Evolutionary conservation across 2,329 filamentous ascomycete genomes (phyloP).

Genomic region (Cryphonectria carpinicola): DNA sequence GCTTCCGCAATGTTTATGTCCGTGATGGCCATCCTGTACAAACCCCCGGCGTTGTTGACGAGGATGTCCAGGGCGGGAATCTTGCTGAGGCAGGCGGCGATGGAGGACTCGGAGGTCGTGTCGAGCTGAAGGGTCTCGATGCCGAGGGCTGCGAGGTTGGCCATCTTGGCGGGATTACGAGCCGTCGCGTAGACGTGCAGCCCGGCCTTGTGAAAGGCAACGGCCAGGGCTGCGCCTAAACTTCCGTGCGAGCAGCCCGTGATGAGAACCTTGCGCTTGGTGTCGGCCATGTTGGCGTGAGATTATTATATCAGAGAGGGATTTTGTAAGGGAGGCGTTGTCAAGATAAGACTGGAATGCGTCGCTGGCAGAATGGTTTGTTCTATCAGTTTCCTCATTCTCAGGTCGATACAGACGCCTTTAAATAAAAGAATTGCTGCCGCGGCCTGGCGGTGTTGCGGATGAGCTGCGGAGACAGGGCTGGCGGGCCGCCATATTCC

Average conservation of each 20-base stretch:
- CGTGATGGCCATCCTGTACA: slow-evolving; percentile 34
- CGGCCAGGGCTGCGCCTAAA: slow-evolving; percentile 45
- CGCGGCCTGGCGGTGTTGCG: background rate
- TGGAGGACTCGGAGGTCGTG: slow-evolving; percentile 42
- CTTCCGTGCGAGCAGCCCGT: slow-evolving; percentile 46
- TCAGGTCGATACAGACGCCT: background rate
- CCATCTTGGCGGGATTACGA: slow-evolving; percentile 40
- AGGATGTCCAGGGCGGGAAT: slow-evolving; percentile 18
- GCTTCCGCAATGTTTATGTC: slow-evolving; percentile 29
- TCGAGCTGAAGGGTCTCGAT: slow-evolving; percentile 47
- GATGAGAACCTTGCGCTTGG: slow-evolving; percentile 37
- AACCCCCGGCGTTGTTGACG: slow-evolving; percentile 19
- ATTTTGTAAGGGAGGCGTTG: background rate
- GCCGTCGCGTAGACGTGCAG: slow-evolving; percentile 47
- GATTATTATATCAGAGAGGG: background rate
- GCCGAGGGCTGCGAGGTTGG: slow-evolving; percentile 37
- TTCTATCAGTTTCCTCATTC: background rate
- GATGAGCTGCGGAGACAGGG: background rate
- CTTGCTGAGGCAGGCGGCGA: slow-evolving; percentile 36
- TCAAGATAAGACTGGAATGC: background rate
- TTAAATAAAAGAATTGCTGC: background rate
- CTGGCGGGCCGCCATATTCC: background rate
- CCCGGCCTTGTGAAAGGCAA: slow-evolving; percentile 43
- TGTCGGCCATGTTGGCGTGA: background rate
- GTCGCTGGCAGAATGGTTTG: background rate